Base-by-base conservation (phyloP, 805 yeast species). In the Ogataea sp. region DNA sequence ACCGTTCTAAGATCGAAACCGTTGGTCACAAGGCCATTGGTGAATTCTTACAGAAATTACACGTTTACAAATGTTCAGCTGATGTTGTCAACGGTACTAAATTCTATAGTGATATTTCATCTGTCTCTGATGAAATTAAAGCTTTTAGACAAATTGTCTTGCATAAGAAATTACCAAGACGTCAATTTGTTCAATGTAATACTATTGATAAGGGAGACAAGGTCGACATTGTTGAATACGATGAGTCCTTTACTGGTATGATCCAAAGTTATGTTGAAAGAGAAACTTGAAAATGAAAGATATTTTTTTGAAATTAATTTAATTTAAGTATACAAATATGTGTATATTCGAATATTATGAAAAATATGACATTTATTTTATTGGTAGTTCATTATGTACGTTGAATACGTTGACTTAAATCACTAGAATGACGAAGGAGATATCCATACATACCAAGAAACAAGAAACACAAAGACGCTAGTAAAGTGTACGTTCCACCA, bases 101-200 rank as follows among this genome's bases (percentile, higher is more conserved):
- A 16, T 82, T 78, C 55, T 87, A 80, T 59, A 61, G 62, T 35
- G 79, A 78, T 21, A 79, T 79, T 61, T 80, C 95, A n/a, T 67
- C 71, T 2, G 87, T 82, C 31, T 70, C 78, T 7, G 69, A 65
- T 13, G 84, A 82, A 15, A 63, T 81, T 39, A 75, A 84, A 20
- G 61, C 68, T 45, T 82, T 71, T 55, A 73, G 95, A 62, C 80
- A 78, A 39, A 65, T 71, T 28, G 87, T 87, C 13, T 63, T 87
- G 43, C 62, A 65, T 34, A 81, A 83, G 56, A 83, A 85, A 61
- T 68, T 81, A 49, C 95, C 96, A 45, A 75, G 96, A 59, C 81
- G 79, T 59, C 94, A 85, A 57, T 73, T 81, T 48, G 77, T 87
- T 41, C 96, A 87, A 61, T 85, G 88, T 21, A 87, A 87, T 61